Conservation (phyloP, 1,284 basidiomycete species). For the Anthracocystis walkeri region DNA sequence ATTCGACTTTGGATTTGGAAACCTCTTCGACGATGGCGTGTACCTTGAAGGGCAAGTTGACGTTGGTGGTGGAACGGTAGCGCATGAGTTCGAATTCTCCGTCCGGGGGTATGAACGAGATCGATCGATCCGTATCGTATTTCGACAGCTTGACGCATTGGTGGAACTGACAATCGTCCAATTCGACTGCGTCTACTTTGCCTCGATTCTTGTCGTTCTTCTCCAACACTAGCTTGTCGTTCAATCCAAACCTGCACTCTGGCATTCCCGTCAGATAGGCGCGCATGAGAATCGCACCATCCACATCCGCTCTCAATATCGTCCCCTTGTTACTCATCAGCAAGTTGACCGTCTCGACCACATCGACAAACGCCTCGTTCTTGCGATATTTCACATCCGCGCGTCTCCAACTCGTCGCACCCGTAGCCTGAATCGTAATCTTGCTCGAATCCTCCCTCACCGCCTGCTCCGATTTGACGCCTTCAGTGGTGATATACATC, state of each 20-base stretch:
- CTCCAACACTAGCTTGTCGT: slow-evolving; percentile 96
- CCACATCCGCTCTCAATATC: slow-evolving; percentile 93
- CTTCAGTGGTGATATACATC: slow-evolving; percentile 97
- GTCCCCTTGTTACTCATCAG: slow-evolving; percentile 96
- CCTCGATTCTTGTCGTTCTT: slow-evolving; percentile 73
- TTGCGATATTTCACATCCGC: slow-evolving; percentile 97
- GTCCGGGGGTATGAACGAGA: slow-evolving; percentile 97
- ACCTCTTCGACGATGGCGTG: slow-evolving; percentile 93
- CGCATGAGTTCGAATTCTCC: slow-evolving; percentile 99
- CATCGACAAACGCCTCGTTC: slow-evolving; percentile 98
- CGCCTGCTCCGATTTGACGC: slow-evolving; percentile 83
- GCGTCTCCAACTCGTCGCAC: slow-evolving; percentile 91
- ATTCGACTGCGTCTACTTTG: slow-evolving; percentile 72
- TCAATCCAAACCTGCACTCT: slow-evolving; percentile 97
- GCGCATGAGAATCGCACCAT: slow-evolving; percentile 97
- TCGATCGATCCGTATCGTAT: slow-evolving; percentile 91
- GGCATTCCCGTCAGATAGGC: slow-evolving; percentile 95
- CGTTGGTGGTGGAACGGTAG: slow-evolving; percentile 93
- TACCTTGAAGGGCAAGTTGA: slow-evolving; percentile 90
- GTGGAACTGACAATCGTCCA: slow-evolving; percentile 98
- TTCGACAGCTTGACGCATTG: slow-evolving; percentile 95
- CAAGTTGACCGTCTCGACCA: slow-evolving; percentile 94
- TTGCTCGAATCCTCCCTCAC: slow-evolving; percentile 91
- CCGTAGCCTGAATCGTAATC: slow-evolving; percentile 95
- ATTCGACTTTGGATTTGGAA: slow-evolving; percentile 89